Base-by-base conservation (phyloP, 768 basidiomycete genomes). In the Russula sp. region DNA sequence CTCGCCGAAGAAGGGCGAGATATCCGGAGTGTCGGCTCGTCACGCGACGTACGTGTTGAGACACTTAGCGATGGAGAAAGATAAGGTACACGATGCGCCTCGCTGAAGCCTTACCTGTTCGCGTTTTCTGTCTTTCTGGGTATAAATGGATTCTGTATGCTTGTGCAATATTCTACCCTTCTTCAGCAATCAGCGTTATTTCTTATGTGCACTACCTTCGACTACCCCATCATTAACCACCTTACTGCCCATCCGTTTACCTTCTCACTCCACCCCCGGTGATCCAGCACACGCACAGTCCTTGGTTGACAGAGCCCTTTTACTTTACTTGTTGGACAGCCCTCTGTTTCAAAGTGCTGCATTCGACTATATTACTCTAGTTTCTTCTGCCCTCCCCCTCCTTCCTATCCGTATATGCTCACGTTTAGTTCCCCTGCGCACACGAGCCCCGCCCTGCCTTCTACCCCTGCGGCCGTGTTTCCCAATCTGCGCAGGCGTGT, bases 1-100 rank as follows among this genome's bases (percentile, higher is more conserved):
- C 75, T 94, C 59, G 89, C 90, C 27, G 91, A 93, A 75, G 92
- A 94, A 72, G 92, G 92, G n/a, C 79, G 88, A 69, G 91, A 92
- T 72, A 88, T 94, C 49, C 78, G 89, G 71, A 92, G 89, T 71
- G 92, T 94, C 42, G 78, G 83, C 68, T 90, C 88, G 47, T 87
- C 86, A 68, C 80, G 91, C 70, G 90, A 88, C 47, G 88, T 91
- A 63, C 83, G 77, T 70, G 88, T 94, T 63, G 89, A 92, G 73
- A 85, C 84, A 67, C 73, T 82, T 62, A 81, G 82, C 71, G 82
- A 84, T 70, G 74, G 75, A 66, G 81, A 76, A 54, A 54, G 65
- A 45, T 66, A 71, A 63, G 64, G 69, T 55, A 66, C 66, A 44
- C 42, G 66, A 70, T 69, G 39, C 65, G 62, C 66, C 71, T 10